Base-by-base conservation (phyloP, 108 stramenopile genomes). In the Nannochloropsis salina region DNA sequence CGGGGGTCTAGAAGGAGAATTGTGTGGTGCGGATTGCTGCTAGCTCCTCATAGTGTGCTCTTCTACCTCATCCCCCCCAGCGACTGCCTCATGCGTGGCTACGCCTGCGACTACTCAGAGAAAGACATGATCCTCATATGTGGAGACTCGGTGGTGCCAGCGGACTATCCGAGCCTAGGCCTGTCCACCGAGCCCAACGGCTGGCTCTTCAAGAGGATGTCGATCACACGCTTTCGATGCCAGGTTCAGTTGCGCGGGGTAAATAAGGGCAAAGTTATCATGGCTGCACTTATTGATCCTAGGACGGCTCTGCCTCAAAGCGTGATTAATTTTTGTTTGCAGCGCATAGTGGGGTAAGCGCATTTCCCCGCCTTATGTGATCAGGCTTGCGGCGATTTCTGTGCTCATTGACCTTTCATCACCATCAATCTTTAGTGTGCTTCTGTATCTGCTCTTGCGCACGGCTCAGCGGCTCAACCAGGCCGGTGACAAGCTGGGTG, bases 221-320 rank as follows among this genome's bases (percentile, higher is more conserved):
- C 61, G 20, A 74, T 74, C 61, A 74, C 61, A n/a, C 15, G n/a
- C 61, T 74, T 74, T n/a, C 61, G 61, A n/a, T 74, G 61, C 61
- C 61, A 74, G 61, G 61, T 74, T 15, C 61, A 74, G 61, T n/a
- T 74, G 61, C 61, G 61, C 61, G 61, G 61, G 61, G 61, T 74
- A 2, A 74, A 74, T n/a, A 74, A 74, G 61, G 61, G 61, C 20
- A 74, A 74, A n/a, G 61, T 74, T 0, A 74, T 74, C 61, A n/a
- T 74, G 61, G 61, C 61, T n/a, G 61, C 61, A n/a, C n/a, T 74
- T 15, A 74, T 74, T 74, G 61, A 74, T 2, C 61, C 61, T n/a
- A 74, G n/a, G 61, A 74, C 61, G 61, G 61, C 61, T n/a, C n/a
- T 74, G 61, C 61, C 61, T 8, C 61, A 74, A n/a, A 74, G 61